Evolutionary conservation across 345 rosid genomes (phyloP).

Genomic region (Aethionema arabicum): DNA sequence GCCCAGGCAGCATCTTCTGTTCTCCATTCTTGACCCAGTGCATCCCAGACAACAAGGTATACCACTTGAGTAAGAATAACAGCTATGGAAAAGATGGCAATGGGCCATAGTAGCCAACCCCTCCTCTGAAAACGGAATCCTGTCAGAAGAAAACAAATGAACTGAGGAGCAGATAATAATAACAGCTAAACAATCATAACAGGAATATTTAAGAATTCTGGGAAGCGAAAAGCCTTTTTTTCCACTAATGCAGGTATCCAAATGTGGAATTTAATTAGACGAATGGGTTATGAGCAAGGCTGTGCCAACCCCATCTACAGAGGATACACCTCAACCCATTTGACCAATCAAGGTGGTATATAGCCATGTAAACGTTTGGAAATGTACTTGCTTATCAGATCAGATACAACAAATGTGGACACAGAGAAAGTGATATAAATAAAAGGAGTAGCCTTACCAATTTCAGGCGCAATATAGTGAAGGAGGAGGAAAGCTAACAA

Average conservation of each 20-base stretch:
- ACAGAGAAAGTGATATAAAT: background rate
- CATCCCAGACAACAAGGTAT: constrained; percentile 69
- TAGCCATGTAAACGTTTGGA: background rate
- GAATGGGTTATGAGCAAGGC: too few relatives aligned
- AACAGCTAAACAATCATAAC: constrained; percentile 14
- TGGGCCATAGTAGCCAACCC: constrained; percentile 62
- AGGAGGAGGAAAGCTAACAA: constrained; percentile 75
- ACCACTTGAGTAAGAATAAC: constrained; percentile 62
- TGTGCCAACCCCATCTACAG: background rate
- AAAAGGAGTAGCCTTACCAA: constrained; percentile 45
- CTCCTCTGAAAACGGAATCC: constrained; percentile 72
- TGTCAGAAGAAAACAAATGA: constrained; percentile 32
- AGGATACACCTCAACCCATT: background rate
- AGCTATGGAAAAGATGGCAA: constrained; percentile 63
- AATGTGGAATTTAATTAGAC: constrained; percentile 3
- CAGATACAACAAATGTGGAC: background rate
- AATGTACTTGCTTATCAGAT: background rate
- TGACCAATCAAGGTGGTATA: background rate
- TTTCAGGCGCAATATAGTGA: constrained; percentile 62
- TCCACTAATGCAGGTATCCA: constrained; percentile 5
- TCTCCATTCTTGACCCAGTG: constrained; percentile 60
- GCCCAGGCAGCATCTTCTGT: constrained; percentile 61
- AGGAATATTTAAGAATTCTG: background rate
- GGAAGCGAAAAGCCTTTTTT: background rate
- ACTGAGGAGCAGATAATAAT: constrained; percentile 26